Evolutionary conservation across 306 rosid genomes (phyloP).

Genomic region (Senna siamea): DNA sequence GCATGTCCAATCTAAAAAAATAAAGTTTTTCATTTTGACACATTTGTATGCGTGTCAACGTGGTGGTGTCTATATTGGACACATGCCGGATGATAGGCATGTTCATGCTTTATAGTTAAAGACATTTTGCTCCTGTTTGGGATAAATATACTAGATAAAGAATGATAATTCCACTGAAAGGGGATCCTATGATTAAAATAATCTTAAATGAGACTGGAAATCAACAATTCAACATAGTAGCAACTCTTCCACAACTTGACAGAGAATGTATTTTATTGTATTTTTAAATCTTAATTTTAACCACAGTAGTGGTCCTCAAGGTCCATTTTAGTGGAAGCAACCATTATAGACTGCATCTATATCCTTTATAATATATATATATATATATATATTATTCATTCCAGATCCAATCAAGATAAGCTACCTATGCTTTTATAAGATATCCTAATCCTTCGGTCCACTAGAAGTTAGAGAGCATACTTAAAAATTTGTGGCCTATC

Average conservation of each 20-base stretch:
- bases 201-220: no score
- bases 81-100: no score
- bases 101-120: no score
- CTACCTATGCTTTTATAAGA: background rate
- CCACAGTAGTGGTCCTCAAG: background rate
- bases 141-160: background rate
- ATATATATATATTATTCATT: no score
- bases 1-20: no score
- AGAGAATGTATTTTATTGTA: background rate
- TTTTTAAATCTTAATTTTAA: background rate
- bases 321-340: background rate
- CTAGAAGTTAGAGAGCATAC: background rate
- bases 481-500: background rate
- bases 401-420: background rate
- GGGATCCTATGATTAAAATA: no score
- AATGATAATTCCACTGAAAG: background rate
- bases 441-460: background rate
- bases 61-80: no score
- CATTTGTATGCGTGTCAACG: no score
- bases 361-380: no score
- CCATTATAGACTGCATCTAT: background rate
- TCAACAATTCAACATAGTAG: background rate
- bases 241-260: constrained; percentile 9
- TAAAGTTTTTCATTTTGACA: no score
- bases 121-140: background rate